These are phyloP conservation scores for Oryza meridionalis DNA, from an alignment of 176 grass and related monocot species.

Conservation along the genomic window DNA sequence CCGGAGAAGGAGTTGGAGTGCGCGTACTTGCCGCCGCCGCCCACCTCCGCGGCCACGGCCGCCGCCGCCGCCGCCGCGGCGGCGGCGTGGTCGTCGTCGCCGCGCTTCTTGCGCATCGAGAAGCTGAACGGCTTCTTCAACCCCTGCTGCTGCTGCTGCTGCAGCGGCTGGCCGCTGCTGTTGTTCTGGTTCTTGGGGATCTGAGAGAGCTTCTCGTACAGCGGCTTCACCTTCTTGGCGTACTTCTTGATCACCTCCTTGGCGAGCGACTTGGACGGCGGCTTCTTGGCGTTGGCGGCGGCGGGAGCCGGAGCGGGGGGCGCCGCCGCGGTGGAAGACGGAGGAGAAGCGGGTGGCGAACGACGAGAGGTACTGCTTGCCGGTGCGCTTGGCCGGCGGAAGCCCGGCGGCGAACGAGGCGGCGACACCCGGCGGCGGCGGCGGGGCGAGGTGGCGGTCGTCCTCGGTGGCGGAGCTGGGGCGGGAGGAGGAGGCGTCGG, in stretches of 20 bases:
- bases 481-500: slow-evolving; percentile 73
- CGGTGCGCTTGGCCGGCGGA: slow-evolving; percentile 54
- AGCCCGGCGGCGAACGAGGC: slow-evolving; percentile 26
- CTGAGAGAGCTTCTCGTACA: slow-evolving; percentile 91
- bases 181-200: slow-evolving; percentile 66
- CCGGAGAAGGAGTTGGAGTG: slow-evolving; percentile 93
- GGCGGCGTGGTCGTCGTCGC: slow-evolving; percentile 32
- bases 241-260: slow-evolving; percentile 98
- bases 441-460: slow-evolving; percentile 49
- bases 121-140: slow-evolving; percentile 88
- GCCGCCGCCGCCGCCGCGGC: not conserved
- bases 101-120: slow-evolving; percentile 77
- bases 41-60: not conserved
- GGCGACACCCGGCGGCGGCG: not conserved
- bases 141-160: slow-evolving; percentile 64
- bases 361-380: slow-evolving; percentile 78
- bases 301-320: not conserved
- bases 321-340: slow-evolving; percentile 83
- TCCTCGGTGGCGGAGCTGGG: slow-evolving; percentile 93
- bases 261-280: slow-evolving; percentile 63
- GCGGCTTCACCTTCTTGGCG: slow-evolving; percentile 92
- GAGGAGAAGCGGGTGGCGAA: slow-evolving; percentile 95
- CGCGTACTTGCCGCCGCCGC: slow-evolving; percentile 45
- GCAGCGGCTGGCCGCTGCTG: slow-evolving; percentile 36
- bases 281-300: slow-evolving; percentile 26